Evolutionary conservation across 2,329 filamentous ascomycete genomes (phyloP), one percentile per base, ranked within the genome.

Genomic region (Fusarium chlamydosporum): DNA sequence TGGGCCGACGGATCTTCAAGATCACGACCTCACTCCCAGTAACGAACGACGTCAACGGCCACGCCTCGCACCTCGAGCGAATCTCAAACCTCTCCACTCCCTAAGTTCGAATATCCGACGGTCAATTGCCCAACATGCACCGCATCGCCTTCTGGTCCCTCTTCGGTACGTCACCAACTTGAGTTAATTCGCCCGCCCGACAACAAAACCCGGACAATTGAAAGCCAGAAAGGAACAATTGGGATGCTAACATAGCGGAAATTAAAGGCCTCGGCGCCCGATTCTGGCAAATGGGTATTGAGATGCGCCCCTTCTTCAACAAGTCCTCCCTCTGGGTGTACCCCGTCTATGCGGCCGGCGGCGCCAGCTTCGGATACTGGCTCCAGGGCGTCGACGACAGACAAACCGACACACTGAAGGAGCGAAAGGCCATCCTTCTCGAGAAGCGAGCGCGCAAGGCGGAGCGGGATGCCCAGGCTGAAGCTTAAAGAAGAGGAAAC

Each of bases 361-460:
- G 94, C 74, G 94, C 91, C 74, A 93, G 91, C 82, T 97, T 98
- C 82, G 96, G 96, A 74, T 97, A 97, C 86, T 99, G 95, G 94
- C 85, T 99, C 74, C 90, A 94, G 84, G 92, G 93, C 68, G 92
- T 98, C 58, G 93, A 97, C 80, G 84, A 92, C 76, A 86, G 89
- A 78, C 95, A 98, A 82, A 86, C 91, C 72, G 87, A 88, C 71
- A 87, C 94, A 67, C 84, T 99, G 62, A 84, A 86, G 71, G 91
- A 95, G 77, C 90, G 94, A 77, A 94, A 94, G 84, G 86, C 92
- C 72, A 81, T 85, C 57, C 86, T 99, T 71, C 83, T 98, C 61
- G 94, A 97, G 84, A 98, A 98, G 90, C 87, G 96, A 79, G 90
- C 90, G 79, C 86, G 93, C 81, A 90, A 81, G 77, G 81, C 79